phyloP scores from a whole-genome alignment of 768 basidiomycete species.

The Psilocybe cubensis region DNA sequence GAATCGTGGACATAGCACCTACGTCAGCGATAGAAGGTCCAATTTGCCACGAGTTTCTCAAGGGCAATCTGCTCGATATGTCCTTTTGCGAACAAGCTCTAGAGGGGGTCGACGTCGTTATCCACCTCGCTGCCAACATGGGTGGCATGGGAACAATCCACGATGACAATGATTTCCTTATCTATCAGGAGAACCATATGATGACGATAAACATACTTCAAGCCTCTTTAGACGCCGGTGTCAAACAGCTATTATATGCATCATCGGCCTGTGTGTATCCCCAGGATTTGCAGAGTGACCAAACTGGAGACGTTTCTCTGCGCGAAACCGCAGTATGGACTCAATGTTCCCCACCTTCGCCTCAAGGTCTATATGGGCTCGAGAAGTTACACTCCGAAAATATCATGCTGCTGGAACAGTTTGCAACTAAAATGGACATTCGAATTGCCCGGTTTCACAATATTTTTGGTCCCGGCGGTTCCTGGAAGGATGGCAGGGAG shows the following conservation, averaged over 20 bases:
- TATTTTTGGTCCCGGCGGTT: slow-evolving; percentile 56
- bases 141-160: slow-evolving; percentile 71
- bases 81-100: slow-evolving; percentile 40
- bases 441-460: slow-evolving; percentile 63
- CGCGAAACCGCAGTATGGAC: slow-evolving; percentile 48
- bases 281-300: slow-evolving; percentile 37
- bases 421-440: slow-evolving; percentile 34
- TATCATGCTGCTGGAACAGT: slow-evolving; percentile 40
- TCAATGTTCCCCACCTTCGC: slow-evolving; percentile 37
- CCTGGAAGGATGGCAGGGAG: slow-evolving; percentile 58
- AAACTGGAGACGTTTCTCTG: slow-evolving; percentile 42
- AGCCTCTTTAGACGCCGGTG: slow-evolving; percentile 39
- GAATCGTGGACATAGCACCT: slow-evolving; percentile 44
- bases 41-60: slow-evolving; percentile 37
- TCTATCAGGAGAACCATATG: slow-evolving; percentile 51
- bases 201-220: slow-evolving; percentile 54
- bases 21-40: slow-evolving; percentile 22
- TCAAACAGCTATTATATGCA: slow-evolving; percentile 53
- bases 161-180: slow-evolving; percentile 46
- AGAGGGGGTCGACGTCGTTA: slow-evolving; percentile 43
- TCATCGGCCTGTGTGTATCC: slow-evolving; percentile 67
- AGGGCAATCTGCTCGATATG: slow-evolving; percentile 51
- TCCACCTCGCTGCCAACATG: slow-evolving; percentile 67
- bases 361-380: slow-evolving; percentile 62
- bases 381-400: slow-evolving; percentile 59